Evolutionary conservation across 192 early-diverging fungal genomes (phyloP), one percentile per base, ranked within the genome.

Genomic region (Ambispora gerdemannii): DNA sequence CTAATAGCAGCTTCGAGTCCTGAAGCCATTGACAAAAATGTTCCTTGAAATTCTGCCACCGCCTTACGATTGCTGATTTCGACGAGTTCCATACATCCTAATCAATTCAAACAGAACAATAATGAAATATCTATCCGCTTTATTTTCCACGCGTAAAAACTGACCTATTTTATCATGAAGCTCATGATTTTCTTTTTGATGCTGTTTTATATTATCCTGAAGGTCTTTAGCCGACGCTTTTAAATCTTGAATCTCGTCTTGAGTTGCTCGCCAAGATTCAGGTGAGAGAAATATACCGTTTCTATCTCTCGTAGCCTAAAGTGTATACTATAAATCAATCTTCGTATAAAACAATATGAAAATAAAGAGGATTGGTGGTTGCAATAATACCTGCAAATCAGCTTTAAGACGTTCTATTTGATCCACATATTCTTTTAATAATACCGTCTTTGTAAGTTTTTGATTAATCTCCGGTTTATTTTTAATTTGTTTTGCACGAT

Each of bases 351-450:
- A 52, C 36, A 13, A 27, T 60, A 36, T 36, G 31, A 25, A 55
- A 30, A 19, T 10, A 19, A 15, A 62, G 11, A 17, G 15, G 24
- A 30, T 19, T 6, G 27, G 22, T 19, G n/a, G 22, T 69, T 15
- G 17, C 4, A 50, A 24, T 15, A 2, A 56, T 72, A 87, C 85
- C 56, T 82, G 78, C 64, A 98, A 75, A 59, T 97, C 94, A 3
- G 80, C 73, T 70, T 88, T 86, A 6, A 97, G 83, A 31, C 89
- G 81, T 58, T 94, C 92, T 50, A 96, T 94, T 60, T 92, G 83
- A 31, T 76, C 63, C 50, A 87, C 83, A 78, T 94, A 91, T 34
- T 94, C 93, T 49, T 89, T 84, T 32, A 97, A 82, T 25, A 95
- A 83, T 0, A 86, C 87, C n/a, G 85, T 87, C 72, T 91, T 93